Base-by-base conservation (phyloP, 768 basidiomycete species). In the Trametes cinnabarina region DNA sequence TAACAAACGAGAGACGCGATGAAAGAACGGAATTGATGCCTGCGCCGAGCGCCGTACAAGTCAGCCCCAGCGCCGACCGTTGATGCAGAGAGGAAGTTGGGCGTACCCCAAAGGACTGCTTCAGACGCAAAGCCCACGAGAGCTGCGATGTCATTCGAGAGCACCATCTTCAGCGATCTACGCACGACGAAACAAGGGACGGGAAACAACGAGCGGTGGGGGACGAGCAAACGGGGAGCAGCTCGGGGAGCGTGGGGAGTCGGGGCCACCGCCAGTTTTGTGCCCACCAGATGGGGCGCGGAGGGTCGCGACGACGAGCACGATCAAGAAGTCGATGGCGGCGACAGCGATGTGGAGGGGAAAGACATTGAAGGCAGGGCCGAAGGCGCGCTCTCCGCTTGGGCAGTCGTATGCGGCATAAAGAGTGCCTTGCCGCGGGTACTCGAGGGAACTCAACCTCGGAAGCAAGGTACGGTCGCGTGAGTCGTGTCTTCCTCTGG, bases 91-190 rank as follows among this genome's bases (percentile, higher is more conserved):
- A 28, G 9, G 20, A 19, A 3, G 9, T 28, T 12, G 7, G 15
- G 32, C 55, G 28, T 30, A 74, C 76, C 76, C 65, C 72, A 77
- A 14, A 76, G 60, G 15, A 66, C 66, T 0, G 72, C 66, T 57
- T 77, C 76, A 59, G 69, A 73, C 3, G 55, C 70, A 47, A 76
- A 76, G 23, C 75, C 75, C 43, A 75, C 65, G 47, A 77, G 58
- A 12, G 72, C 69, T 34, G 75, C 69, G 2, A 76, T 12, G 51
- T 75, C 70, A 14, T 58, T 64, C 1, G 64, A 55, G 47, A 76
- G 70, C 12, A 30, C 42, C 72, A 73, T 75, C 52, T 9, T 42
- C 23, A 23, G n/a, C 11, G 44, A 26, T 17, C 11, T 19, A 43
- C n/a, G 37, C 22, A 23, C 23, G 30, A 15, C 3, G 2, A 44